phyloP scores from a whole-genome alignment of 495 filamentous ascomycete genomes.

The Aspergillus hancockii region DNA sequence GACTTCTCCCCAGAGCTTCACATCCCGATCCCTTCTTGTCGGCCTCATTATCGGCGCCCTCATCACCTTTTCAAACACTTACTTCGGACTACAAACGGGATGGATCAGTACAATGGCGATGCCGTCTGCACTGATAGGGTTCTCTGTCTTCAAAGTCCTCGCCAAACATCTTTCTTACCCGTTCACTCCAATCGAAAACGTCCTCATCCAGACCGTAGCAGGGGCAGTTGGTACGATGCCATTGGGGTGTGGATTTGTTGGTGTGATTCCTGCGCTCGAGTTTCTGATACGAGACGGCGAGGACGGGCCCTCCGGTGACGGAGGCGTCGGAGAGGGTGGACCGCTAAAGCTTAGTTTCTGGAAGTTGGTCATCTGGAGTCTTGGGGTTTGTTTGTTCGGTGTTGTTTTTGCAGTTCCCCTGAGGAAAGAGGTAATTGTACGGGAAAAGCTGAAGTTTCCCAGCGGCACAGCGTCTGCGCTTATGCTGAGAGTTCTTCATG shows the following conservation, averaged over 20 bases:
- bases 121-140: conserved; percentile 94
- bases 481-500: conserved; percentile 87
- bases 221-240: conserved; percentile 97
- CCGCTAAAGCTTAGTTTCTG: conserved; percentile 69
- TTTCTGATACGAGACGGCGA: conserved; percentile 76
- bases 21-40: conserved; percentile 73
- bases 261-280: conserved; percentile 88
- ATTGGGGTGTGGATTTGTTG: conserved; percentile 92
- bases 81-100: conserved; percentile 96
- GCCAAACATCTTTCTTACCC: conserved; percentile 69
- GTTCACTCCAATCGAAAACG: conserved; percentile 95
- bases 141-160: conserved; percentile 87
- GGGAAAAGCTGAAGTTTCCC: conserved; percentile 90
- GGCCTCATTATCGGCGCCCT: conserved; percentile 83
- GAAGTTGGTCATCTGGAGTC: conserved; percentile 82
- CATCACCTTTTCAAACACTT: conserved; percentile 95
- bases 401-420: conserved; percentile 93
- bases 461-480: conserved; percentile 93
- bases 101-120: conserved; percentile 88
- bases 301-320: conserved; percentile 49
- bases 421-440: conserved; percentile 84
- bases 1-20: conserved; percentile 64
- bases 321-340: conserved; percentile 63
- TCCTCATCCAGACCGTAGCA: conserved; percentile 94
- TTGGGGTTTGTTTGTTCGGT: conserved; percentile 92